Base-by-base conservation (phyloP, 1,284 basidiomycete species). In the Ceratobasidium sp. region DNA sequence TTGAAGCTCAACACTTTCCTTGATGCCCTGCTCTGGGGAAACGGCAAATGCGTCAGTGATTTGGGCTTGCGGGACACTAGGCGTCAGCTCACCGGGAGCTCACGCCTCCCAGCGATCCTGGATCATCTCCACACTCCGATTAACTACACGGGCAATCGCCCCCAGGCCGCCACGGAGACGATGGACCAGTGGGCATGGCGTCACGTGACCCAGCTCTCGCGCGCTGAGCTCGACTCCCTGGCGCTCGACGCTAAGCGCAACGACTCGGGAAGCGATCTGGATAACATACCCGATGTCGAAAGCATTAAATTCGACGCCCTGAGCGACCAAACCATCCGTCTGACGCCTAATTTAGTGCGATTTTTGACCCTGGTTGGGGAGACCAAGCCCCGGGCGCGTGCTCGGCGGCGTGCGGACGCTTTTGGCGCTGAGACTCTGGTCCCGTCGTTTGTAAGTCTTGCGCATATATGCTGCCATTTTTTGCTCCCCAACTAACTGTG, bases 91-190 rank as follows among this genome's bases (percentile, higher is more conserved):
- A 20, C 26, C 5, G 10, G 48, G 3, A 67, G 65, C 26, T 6
- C 6, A 17, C 38, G 2, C 6, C 65, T 67, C 20, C 65, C 65
- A 3, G 48, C 3, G 13, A 67, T 67, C 1, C 65, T 67, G 10
- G 2, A 44, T 17, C 13, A 67, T 48, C 15, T 67, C 6, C 65
- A 67, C 28, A 44, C 40, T 5, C 40, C 38, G 6, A 28, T 40
- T 13, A 23, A 26, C 65, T 67, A 44, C 20, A 67, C 65, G n/a
- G 65, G 65, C 20, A 3, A 33, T 9, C 40, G 65, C n/a, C 40
- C 65, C 0, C 13, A 44, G n/a, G 65, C 40, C 1, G 65, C 65
- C 1, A 15, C 7, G 1, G n/a, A 42, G 6, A 48, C 65, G 5
- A 10, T 67, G 2, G n/a, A 67, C 20, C 10, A 2, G 6, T 67